These are phyloP conservation scores for Dactylellina haptotyla DNA, from an alignment of 2,329 filamentous ascomycete species.

Conservation along the genomic window DNA sequence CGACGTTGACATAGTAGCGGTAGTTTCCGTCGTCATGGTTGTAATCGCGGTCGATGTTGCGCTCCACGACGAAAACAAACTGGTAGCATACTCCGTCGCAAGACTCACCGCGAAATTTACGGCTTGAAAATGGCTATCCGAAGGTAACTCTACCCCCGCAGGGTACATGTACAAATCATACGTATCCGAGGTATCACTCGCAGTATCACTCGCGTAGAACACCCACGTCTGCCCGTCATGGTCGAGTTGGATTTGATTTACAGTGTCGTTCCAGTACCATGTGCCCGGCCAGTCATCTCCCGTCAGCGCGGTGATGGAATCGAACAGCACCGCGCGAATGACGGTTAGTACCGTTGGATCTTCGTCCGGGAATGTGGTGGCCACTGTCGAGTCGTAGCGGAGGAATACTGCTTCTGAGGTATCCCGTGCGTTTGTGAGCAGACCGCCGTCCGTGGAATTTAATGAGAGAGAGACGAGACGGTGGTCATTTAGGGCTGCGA, in stretches of 20 bases:
- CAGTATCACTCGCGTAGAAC: neutral
- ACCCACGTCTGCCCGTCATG: neutral
- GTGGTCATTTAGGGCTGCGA: neutral
- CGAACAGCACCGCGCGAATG: slow-evolving; percentile 16
- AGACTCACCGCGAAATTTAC: neutral
- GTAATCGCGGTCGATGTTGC: neutral
- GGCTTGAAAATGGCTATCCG: neutral
- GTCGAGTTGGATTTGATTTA: neutral
- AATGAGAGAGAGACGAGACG: neutral
- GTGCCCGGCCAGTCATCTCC: neutral
- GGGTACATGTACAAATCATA: slow-evolving; percentile 34
- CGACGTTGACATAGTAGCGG: too few species aligned
- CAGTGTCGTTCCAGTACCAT: slow-evolving; percentile 24
- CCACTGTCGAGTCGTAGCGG: slow-evolving; percentile 11
- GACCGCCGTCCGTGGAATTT: neutral
- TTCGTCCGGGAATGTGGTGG: slow-evolving; percentile 8
- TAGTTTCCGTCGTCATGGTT: too few species aligned
- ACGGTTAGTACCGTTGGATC: neutral
- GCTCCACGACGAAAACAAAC: neutral
- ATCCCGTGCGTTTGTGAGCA: neutral
- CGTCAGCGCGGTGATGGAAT: neutral
- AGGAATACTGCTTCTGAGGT: slow-evolving; percentile 5
- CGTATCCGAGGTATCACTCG: neutral
- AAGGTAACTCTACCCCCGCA: neutral
- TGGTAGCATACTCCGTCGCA: neutral